Conservation (phyloP, 1,284 basidiomycete genomes). For the Sanghuangporus sanghuang region DNA sequence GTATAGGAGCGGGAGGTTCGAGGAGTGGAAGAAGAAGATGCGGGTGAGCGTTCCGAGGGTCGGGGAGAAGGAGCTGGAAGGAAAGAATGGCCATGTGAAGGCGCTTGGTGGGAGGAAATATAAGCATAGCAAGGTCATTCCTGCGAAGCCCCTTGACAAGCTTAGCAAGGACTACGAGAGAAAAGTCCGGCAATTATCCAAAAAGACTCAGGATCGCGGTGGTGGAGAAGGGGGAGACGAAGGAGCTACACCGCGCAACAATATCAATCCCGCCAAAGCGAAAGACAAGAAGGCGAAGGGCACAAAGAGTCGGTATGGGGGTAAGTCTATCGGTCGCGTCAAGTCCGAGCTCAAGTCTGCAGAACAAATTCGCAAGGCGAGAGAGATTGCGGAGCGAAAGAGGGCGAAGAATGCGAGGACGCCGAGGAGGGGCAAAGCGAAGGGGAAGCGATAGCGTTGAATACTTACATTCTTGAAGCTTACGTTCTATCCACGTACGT, state of each 20-base stretch:
- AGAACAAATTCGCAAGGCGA: constrained; percentile 77
- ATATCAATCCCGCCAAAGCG: constrained; percentile 19
- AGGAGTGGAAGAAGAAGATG: constrained; percentile 89
- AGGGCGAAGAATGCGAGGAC: constrained; percentile 76
- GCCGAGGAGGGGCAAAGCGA: constrained; percentile 44
- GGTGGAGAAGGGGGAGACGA: constrained; percentile 21
- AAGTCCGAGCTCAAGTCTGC: constrained; percentile 79
- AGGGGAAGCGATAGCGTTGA: constrained; percentile 35
- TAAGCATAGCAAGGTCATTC: constrained; percentile 57
- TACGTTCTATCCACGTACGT: no score
- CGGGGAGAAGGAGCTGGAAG: constrained; percentile 70
- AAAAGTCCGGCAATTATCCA: constrained; percentile 57
- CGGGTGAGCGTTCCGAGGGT: constrained; percentile 70
- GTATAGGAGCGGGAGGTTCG: constrained; percentile 90
- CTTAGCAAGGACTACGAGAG: constrained; percentile 64
- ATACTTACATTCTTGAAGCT: background rate
- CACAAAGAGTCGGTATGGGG: constrained; percentile 41
- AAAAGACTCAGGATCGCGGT: constrained; percentile 36
- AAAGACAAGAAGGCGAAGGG: constrained; percentile 27
- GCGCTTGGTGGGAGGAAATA: constrained; percentile 48
- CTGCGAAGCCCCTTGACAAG: constrained; percentile 71
- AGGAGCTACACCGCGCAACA: constrained; percentile 15
- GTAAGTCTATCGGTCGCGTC: constrained; percentile 56
- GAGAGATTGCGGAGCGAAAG: constrained; percentile 56
- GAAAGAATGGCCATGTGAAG: constrained; percentile 26